Base-by-base conservation (phyloP, 805 yeast species). In the Starmerella tilneyi region DNA sequence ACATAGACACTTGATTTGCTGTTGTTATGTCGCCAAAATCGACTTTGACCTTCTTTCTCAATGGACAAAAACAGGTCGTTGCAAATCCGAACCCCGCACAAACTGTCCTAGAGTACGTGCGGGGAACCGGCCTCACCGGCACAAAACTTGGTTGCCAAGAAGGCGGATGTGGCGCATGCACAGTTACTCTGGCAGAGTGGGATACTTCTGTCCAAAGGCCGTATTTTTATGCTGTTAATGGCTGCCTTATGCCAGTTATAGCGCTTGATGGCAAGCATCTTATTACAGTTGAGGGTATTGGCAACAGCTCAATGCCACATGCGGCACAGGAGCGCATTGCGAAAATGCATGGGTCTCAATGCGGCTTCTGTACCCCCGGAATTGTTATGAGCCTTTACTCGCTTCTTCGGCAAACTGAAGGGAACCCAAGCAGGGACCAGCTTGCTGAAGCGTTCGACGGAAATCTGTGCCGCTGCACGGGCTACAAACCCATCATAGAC, bases 91-190 rank as follows among this genome's bases (percentile, higher is more conserved):
- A 68, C 38, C 74, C 74, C 1, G 65, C 66, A 17, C 68, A 68
- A 31, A 62, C 72, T 3, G 58, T 70, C 33, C 59, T 70, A 11
- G 73, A 70, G 41, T 70, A 63, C 49, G 68, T 70, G 40, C 57
- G 75, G 33, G 48, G 54, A 8, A 51, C 61, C 2, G 63, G 63
- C 15, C 57, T 70, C 19, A 64, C 64, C 4, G 75, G 74, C 15
- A 69, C 74, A 9, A 70, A 70, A 51, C 64, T 70, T 16, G 73
- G 73, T 12, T 70, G 75, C 54, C 66, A 71, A 12, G 75, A 70
- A 52, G 74, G 74, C 17, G 75, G 75, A 4, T 70, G 75, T 55
- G 74, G 74, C 24, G 74, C 74, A 3, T 70, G 75, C 48, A 68
- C 74, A 2, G 68, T 71, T 23, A 67, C 69, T 8, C 53, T 70